Percentiles rank a stretch among this genome's conserved stretches.
Conservation (phyloP, 2,329 filamentous ascomycete genomes). For the Amylocarpus encephaloides region DNA sequence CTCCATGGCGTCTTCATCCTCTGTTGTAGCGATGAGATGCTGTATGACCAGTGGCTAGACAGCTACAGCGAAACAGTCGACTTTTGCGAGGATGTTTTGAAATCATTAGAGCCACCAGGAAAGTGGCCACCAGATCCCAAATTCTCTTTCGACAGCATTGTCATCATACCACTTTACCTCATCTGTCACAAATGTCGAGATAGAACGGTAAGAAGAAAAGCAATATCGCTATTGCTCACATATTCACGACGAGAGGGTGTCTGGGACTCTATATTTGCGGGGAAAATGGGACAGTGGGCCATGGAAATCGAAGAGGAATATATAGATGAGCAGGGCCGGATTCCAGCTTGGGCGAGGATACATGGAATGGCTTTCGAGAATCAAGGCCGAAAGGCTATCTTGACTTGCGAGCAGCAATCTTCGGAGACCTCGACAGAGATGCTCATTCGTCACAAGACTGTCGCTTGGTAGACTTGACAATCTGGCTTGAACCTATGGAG, state of each 20-base stretch:
- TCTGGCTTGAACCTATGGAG: no score
- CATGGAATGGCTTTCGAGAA: slow-evolving; percentile 3
- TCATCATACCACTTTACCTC: slow-evolving; percentile 57
- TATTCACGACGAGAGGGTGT: slow-evolving; percentile 56
- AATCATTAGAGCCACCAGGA: slow-evolving; percentile 5
- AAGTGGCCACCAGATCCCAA: slow-evolving; percentile 8
- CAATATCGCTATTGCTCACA: slow-evolving; percentile 52
- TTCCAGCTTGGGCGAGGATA: slow-evolving; percentile 18
- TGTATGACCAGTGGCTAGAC: slow-evolving; percentile 17
- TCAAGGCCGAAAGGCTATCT: neutral
- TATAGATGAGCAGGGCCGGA: slow-evolving; percentile 7
- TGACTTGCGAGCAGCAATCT: slow-evolving; percentile 2
- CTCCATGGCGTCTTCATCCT: slow-evolving; percentile 9
- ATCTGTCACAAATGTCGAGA: slow-evolving; percentile 59
- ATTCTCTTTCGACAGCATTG: slow-evolving; percentile 56
- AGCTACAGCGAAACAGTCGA: slow-evolving; percentile 11
- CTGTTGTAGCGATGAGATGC: slow-evolving; percentile 14
- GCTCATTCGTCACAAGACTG: neutral
- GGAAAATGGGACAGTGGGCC: slow-evolving; percentile 15
- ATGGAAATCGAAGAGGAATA: slow-evolving; percentile 17
- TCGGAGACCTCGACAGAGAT: neutral
- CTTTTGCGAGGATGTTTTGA: slow-evolving; percentile 12
- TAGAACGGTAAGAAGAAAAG: slow-evolving; percentile 47
- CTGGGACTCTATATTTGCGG: slow-evolving; percentile 35
- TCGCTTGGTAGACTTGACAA: neutral